Conservation (phyloP, 2,329 filamentous ascomycete species). For the Colletotrichum zoysiae region DNA sequence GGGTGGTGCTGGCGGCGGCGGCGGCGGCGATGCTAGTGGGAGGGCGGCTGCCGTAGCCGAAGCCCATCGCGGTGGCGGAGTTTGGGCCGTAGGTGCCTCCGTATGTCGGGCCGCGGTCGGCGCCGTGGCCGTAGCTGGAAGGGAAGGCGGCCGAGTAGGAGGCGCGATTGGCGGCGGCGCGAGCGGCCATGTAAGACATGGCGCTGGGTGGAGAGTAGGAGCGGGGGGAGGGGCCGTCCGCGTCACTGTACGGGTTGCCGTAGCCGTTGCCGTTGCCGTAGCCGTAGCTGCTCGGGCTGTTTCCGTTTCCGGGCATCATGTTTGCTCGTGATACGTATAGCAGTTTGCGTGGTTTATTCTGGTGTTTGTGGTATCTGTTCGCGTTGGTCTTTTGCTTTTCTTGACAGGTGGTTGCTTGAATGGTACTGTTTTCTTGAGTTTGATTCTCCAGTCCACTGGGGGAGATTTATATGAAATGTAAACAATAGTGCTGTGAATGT, state of each 20-base stretch:
- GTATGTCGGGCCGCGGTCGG: not conserved
- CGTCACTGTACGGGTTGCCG: not conserved
- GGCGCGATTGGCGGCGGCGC: not conserved
- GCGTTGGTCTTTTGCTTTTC: too few relatives aligned
- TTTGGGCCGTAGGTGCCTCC: not conserved
- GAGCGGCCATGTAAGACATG: constrained; percentile 1
- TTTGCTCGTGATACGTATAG: not conserved
- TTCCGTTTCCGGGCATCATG: not conserved
- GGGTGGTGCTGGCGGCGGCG: not conserved
- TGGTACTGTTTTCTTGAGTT: not conserved
- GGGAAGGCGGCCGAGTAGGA: not conserved
- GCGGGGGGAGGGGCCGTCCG: not conserved
- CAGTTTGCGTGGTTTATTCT: too few relatives aligned
- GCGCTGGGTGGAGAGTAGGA: not conserved
- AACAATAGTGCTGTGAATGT: not conserved
- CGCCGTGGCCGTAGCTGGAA: not conserved
- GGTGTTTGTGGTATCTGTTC: not conserved
- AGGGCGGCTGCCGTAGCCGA: not conserved
- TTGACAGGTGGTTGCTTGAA: not conserved
- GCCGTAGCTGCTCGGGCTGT: not conserved
- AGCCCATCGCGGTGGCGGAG: not conserved
- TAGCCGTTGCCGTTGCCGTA: not conserved
- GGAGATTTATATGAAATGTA: not conserved
- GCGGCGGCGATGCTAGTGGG: not conserved
- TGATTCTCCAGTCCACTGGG: not conserved